Evolutionary conservation across 2,329 filamentous ascomycete genomes (phyloP).

Genomic region (Ceratocystis ficicola): DNA sequence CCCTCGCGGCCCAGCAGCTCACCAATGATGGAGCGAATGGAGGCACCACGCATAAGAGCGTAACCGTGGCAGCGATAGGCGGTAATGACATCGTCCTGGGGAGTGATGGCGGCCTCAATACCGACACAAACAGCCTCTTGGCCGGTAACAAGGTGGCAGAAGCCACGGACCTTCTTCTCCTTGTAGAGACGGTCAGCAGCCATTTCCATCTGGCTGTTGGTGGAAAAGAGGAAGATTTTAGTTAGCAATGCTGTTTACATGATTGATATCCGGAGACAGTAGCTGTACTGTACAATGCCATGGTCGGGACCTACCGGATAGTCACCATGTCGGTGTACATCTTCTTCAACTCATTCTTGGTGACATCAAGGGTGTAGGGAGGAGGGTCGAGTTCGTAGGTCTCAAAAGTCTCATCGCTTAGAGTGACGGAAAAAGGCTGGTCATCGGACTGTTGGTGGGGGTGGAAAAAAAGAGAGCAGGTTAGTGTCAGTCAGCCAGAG

Average conservation of each 20-base stretch:
- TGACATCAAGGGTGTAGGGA: conserved; percentile 80
- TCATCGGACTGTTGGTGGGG: conserved; percentile 63
- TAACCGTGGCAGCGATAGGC: conserved; percentile 99
- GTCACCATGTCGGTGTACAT: conserved; percentile 98
- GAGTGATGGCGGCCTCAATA: conserved; percentile 90
- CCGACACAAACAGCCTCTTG: conserved; percentile 96
- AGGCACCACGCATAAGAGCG: conserved; percentile 87
- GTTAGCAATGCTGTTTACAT: not conserved
- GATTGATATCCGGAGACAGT: not conserved
- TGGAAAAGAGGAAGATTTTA: not conserved
- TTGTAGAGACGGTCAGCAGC: conserved; percentile 98
- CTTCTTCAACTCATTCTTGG: conserved; percentile 96
- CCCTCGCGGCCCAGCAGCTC: conserved; percentile 89
- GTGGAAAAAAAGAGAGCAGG: not conserved
- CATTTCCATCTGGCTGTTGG: conserved; percentile 95
- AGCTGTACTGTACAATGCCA: too few relatives aligned
- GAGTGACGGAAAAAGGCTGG: conserved; percentile 78
- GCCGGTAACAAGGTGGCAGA: conserved; percentile 96
- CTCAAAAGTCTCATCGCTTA: conserved; percentile 98
- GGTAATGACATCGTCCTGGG: conserved; percentile 88
- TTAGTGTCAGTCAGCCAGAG: not conserved
- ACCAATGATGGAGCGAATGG: conserved; percentile 84
- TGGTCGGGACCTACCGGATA: conserved; percentile 51
- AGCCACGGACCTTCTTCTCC: conserved; percentile 99
- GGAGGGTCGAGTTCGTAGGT: conserved; percentile 98